Percentiles rank a stretch among this genome's conserved stretches.
phyloP scores from a whole-genome alignment of 805 yeast genomes.

The Starmerella scarabaei region DNA sequence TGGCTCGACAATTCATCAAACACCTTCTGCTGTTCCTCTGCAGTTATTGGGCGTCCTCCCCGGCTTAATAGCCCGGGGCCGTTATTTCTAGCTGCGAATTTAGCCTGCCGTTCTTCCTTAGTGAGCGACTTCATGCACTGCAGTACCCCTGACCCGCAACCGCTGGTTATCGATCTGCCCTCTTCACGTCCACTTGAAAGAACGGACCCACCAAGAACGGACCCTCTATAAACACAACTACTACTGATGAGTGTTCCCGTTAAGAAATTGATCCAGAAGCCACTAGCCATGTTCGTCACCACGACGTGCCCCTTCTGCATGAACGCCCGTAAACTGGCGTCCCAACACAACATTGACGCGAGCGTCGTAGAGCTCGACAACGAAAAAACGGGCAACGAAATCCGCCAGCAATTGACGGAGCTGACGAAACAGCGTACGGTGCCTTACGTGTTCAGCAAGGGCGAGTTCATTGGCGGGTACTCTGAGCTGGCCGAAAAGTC shows the following conservation, averaged over 20 bases:
- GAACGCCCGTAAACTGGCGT: slow-evolving; percentile 18
- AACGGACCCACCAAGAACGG: neutral
- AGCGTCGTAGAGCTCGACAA: slow-evolving; percentile 44
- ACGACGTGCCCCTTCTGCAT: slow-evolving; percentile 23
- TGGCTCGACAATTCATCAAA: neutral
- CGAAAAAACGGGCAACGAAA: slow-evolving; percentile 37
- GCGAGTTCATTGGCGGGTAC: slow-evolving; percentile 39
- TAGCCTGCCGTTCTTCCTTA: slow-evolving; percentile 11
- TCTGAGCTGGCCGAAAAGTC: slow-evolving; percentile 19
- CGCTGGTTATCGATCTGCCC: neutral
- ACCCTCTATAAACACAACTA: neutral
- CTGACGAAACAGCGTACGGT: slow-evolving; percentile 54
- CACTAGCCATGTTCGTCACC: slow-evolving; percentile 20
- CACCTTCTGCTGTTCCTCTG: slow-evolving; percentile 8
- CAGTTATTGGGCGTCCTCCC: slow-evolving; percentile 7
- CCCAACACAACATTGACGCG: slow-evolving; percentile 13
- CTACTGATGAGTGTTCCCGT: slow-evolving; percentile 3
- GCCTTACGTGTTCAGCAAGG: slow-evolving; percentile 52
- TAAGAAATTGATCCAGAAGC: slow-evolving; percentile 8
- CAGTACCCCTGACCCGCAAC: neutral
- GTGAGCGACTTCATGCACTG: slow-evolving; percentile 4
- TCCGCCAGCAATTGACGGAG: slow-evolving; percentile 45
- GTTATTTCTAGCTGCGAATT: slow-evolving; percentile 3
- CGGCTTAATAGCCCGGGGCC: slow-evolving; percentile 9
- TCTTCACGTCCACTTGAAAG: neutral